phyloP scores from a whole-genome alignment of 208 protist genomes.

The Porcisia deanei region DNA sequence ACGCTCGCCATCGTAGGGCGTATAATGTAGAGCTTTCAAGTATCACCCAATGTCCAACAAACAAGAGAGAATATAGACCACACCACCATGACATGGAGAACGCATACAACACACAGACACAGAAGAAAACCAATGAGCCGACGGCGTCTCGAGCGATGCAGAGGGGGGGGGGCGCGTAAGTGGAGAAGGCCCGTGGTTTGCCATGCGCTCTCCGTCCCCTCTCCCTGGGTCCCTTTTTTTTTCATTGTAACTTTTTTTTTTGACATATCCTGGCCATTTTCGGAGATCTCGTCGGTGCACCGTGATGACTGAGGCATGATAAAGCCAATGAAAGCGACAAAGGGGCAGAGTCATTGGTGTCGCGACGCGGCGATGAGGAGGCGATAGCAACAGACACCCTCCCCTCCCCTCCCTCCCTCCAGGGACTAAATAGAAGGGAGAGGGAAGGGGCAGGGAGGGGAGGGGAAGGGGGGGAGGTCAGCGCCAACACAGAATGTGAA shows the following conservation, averaged over 20 bases:
- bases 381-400: neutral
- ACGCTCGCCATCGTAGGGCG: neutral
- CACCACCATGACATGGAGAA: no score
- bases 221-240: neutral
- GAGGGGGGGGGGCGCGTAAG: neutral
- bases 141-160: neutral
- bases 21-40: neutral
- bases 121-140: neutral
- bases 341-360: neutral
- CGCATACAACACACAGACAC: neutral
- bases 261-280: neutral
- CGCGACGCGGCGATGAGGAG: neutral
- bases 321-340: neutral
- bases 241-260: neutral
- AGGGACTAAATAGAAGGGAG: neutral
- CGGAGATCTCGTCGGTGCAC: no score
- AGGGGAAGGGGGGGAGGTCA: no score
- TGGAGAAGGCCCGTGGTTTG: no score
- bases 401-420: neutral
- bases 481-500: slow-evolving; percentile 3
- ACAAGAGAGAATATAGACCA: neutral
- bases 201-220: no score
- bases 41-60: neutral
- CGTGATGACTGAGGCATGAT: no score
- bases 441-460: no score